Evolutionary conservation across 1,139 yeast species (phyloP).

Genomic region (Scheffersomyces illinoinensis): DNA sequence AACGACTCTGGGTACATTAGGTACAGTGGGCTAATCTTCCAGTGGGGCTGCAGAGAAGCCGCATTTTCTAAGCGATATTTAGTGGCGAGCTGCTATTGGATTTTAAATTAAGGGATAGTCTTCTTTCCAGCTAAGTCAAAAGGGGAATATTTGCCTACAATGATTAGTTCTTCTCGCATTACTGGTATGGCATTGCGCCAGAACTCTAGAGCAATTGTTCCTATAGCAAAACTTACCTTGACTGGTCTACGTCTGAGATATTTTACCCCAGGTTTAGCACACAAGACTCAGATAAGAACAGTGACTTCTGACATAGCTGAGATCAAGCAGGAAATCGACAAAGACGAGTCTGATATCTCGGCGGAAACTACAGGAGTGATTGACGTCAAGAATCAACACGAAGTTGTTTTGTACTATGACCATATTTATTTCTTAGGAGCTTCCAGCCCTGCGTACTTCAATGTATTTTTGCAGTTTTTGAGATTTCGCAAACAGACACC

Average conservation of each 20-base stretch:
- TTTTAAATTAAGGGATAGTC: neutral
- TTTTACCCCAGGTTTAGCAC: neutral
- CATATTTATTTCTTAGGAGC: constrained; percentile 34
- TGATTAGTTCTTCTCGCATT: neutral
- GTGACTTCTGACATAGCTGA: constrained; percentile 30
- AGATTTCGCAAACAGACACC: constrained; percentile 3
- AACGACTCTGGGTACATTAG: neutral
- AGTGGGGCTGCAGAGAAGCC: neutral
- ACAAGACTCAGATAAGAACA: constrained; percentile 8
- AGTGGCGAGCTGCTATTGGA: neutral
- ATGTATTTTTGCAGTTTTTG: constrained; percentile 3
- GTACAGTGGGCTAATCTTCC: neutral
- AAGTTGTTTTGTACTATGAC: constrained; percentile 41
- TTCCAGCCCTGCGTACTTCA: constrained; percentile 17
- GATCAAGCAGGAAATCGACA: constrained; percentile 34
- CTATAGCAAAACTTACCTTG: neutral
- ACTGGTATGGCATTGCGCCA: neutral
- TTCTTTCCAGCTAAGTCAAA: neutral
- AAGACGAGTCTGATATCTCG: constrained; percentile 33
- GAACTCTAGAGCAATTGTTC: neutral
- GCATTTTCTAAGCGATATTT: neutral
- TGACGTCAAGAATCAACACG: constrained; percentile 30
- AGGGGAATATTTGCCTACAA: neutral
- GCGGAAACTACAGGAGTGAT: constrained; percentile 48
- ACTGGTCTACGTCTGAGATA: neutral